Base-by-base conservation (phyloP, 495 filamentous ascomycete genomes). In the Penicillium riverlandense region DNA sequence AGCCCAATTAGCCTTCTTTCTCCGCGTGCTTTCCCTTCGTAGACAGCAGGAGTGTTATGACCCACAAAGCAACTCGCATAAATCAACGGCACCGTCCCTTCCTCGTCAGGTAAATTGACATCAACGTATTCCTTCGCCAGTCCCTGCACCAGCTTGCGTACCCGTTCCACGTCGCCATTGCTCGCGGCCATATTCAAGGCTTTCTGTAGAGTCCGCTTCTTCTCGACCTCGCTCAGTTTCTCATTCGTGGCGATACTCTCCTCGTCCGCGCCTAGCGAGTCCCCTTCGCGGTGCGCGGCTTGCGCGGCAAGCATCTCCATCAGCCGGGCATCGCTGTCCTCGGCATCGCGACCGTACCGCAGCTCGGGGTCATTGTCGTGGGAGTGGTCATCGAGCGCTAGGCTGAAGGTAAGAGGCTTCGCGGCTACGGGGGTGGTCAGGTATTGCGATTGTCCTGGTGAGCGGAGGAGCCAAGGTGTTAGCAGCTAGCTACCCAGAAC, bases 61-160 rank as follows among this genome's bases (percentile, higher is more conserved):
- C 85, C 70, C 65, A 91, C 92, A 76, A 99, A 99, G 62, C 92
- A 99, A 77, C 91, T 96, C 7, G 92, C 92, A 67, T 99, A 99
- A 44, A 99, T 95, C 55, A 99, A 70, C 9, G 92, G 87, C 9
- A 89, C 86, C 4, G 91, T 96, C 5, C 92, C 92, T 53, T 99
- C 92, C 61, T 95, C 88, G 58, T 99, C 92, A 6, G 87, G 80
- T 49, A 82, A 82, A 68, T 99, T 88, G 37, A 96, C 77, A 67
- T 97, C 89, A 37, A 97, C 75, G 55, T 80, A 94, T 32, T 74
- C 64, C 55, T 77, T 86, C 6, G 85, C 85, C 45, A 82, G 76
- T 6, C 92, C 89, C 30, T 77, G 67, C 1, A 97, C 65, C 39
- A 99, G 72, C 62, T 83, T 84, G 36, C 72, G 71, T 16, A 97